Conservation (phyloP, 2,329 filamentous ascomycete genomes). For the Nemania bipapillata region DNA sequence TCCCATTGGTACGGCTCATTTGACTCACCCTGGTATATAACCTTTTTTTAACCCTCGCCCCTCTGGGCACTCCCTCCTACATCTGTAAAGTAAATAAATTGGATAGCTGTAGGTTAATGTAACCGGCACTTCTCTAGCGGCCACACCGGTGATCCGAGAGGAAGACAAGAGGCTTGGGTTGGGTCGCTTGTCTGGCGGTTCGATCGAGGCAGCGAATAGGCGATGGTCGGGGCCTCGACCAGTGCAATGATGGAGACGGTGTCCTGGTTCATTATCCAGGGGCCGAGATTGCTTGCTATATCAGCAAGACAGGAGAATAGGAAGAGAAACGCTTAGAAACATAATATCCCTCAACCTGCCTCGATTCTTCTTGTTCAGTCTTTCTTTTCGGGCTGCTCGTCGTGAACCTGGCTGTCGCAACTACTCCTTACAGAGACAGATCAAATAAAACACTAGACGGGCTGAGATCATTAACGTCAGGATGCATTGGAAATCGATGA, state of each 20-base stretch:
- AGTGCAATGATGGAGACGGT: slow-evolving; percentile 3
- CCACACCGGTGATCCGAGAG: slow-evolving; percentile 12
- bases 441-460: background rate
- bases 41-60: slow-evolving; percentile 30
- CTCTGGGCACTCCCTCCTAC: slow-evolving; percentile 25
- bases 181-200: slow-evolving; percentile 19
- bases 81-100: slow-evolving; percentile 31
- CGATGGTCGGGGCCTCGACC: slow-evolving; percentile 1
- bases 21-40: slow-evolving; percentile 21
- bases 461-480: slow-evolving; percentile 19
- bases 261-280: slow-evolving; percentile 13
- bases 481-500: slow-evolving; percentile 42
- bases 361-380: background rate
- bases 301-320: background rate
- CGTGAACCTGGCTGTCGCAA: background rate
- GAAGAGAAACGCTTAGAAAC: slow-evolving; percentile 1
- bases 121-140: slow-evolving; percentile 29
- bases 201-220: slow-evolving; percentile 21
- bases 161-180: slow-evolving; percentile 8
- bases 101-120: slow-evolving; percentile 18
- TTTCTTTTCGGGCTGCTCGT: background rate
- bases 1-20: slow-evolving; percentile 38
- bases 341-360: slow-evolving; percentile 19
- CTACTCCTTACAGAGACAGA: background rate
- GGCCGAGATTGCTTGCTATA: slow-evolving; percentile 13